Percentiles rank a stretch among this genome's conserved stretches.
Evolutionary conservation across 2,329 filamentous ascomycete genomes (phyloP).

Genomic region (Aspergillus viridinutans): DNA sequence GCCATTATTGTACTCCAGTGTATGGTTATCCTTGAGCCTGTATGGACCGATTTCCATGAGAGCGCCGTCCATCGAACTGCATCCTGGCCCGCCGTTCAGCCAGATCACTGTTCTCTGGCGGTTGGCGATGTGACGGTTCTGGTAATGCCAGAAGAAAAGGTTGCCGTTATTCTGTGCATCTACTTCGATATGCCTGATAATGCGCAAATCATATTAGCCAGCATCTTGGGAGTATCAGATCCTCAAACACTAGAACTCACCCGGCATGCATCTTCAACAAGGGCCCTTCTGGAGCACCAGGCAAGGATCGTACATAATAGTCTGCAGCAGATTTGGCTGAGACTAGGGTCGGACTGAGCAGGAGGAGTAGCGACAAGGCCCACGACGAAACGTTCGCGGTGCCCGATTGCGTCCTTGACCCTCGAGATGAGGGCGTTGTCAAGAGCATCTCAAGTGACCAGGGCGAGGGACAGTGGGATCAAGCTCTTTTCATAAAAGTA

Average conservation of each 20-base stretch:
- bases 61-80: constrained; percentile 94
- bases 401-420: constrained; percentile 9
- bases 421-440: constrained; percentile 12
- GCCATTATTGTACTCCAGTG: constrained; percentile 80
- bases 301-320: constrained; percentile 82
- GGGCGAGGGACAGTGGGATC: not conserved
- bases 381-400: constrained; percentile 19
- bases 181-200: constrained; percentile 79
- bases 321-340: constrained; percentile 64
- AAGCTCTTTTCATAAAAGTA: not conserved
- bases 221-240: not conserved
- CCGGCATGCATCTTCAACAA: constrained; percentile 97
- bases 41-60: constrained; percentile 97
- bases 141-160: constrained; percentile 97
- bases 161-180: constrained; percentile 82
- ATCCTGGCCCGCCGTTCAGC: constrained; percentile 95
- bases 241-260: constrained; percentile 50
- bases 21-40: constrained; percentile 67
- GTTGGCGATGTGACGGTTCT: constrained; percentile 93
- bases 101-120: constrained; percentile 87
- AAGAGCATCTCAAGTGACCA: constrained; percentile 14
- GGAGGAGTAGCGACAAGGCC: constrained; percentile 23
- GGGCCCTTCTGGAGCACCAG: constrained; percentile 74
- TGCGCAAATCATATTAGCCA: constrained; percentile 1
- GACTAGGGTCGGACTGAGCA: constrained; percentile 20